Percentiles rank a stretch among this genome's conserved stretches.
Conservation (phyloP, 2,329 filamentous ascomycete genomes). For the Didymella arachidicola region DNA sequence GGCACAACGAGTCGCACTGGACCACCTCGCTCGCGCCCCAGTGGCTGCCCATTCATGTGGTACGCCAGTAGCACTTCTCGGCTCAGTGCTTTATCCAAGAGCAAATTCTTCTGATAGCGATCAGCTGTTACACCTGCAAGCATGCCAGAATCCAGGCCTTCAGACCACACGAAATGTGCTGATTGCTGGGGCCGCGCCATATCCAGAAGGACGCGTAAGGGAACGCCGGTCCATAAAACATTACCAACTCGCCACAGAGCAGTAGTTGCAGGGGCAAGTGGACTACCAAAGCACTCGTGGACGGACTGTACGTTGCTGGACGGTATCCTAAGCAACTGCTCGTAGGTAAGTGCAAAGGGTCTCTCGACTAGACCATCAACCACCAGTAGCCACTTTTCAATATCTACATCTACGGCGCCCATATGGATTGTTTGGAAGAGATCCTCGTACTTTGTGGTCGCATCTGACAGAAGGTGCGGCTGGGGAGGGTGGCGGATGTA, state of each 20-base stretch:
- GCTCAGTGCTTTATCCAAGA: conserved; percentile 33
- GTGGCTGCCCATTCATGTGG: conserved; percentile 33
- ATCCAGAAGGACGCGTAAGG: conserved; percentile 31
- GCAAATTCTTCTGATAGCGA: conserved; percentile 46
- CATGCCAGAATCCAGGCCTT: conserved; percentile 38
- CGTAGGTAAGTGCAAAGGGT: conserved; percentile 39
- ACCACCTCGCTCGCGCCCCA: conserved; percentile 37
- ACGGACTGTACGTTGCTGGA: conserved; percentile 38
- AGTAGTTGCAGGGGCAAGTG: conserved; percentile 38
- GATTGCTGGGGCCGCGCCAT: conserved; percentile 25
- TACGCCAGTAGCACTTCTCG: conserved; percentile 42
- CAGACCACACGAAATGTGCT: conserved; percentile 40
- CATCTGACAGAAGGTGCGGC: conserved; percentile 36
- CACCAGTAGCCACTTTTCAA: conserved; percentile 37
- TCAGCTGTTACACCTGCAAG: conserved; percentile 37
- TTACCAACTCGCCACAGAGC: conserved; percentile 48
- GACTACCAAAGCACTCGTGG: conserved; percentile 51
- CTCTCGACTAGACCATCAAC: conserved; percentile 44
- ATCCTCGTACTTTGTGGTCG: conserved; percentile 35
- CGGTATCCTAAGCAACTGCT: conserved; percentile 37
- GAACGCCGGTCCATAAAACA: conserved; percentile 48
- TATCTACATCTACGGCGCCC: conserved; percentile 42
- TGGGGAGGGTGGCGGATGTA: conserved; percentile 36
- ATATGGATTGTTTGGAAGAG: conserved; percentile 52
- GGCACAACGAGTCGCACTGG: conserved; percentile 44